Conservation (phyloP, 805 yeast genomes). For the Komagataella ulmi region DNA sequence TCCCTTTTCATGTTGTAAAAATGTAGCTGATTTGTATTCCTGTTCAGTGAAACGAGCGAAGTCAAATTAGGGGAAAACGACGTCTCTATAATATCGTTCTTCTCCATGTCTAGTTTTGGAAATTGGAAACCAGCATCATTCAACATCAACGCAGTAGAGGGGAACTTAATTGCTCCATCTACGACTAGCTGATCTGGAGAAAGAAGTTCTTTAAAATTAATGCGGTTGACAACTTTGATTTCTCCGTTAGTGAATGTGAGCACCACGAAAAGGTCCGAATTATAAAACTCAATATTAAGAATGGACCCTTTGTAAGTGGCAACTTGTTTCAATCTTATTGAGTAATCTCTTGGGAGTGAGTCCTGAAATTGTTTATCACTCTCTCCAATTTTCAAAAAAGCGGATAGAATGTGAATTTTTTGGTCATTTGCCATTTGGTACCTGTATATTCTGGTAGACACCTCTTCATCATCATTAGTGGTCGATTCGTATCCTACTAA, state of each 20-base stretch:
- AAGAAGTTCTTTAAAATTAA: conserved; percentile 9
- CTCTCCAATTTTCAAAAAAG: background rate
- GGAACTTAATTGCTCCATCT: conserved; percentile 10
- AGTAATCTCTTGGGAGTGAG: background rate
- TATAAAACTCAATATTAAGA: conserved; percentile 16
- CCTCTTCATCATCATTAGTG: background rate
- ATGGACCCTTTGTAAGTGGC: conserved; percentile 13
- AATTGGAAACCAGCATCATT: conserved; percentile 43
- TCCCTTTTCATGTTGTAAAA: conserved; percentile 9
- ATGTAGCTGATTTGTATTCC: conserved; percentile 9
- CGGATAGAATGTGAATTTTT: background rate
- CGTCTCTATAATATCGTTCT: conserved; percentile 18
- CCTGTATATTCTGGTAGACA: background rate
- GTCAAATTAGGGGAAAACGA: conserved; percentile 39
- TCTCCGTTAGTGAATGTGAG: conserved; percentile 28
- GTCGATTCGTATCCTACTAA: conserved; percentile 25
- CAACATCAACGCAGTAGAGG: conserved; percentile 24
- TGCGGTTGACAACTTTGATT: conserved; percentile 30
- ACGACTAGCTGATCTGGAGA: background rate
- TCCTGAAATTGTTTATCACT: background rate
- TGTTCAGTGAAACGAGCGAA: conserved; percentile 21
- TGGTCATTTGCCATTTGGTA: background rate
- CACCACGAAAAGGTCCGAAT: conserved; percentile 25
- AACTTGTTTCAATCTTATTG: background rate
- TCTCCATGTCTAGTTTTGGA: conserved; percentile 16